Percentiles rank a stretch among this genome's conserved stretches.
Conservation (phyloP, 257 asterid genomes). For the Primulina huaijiensis region DNA sequence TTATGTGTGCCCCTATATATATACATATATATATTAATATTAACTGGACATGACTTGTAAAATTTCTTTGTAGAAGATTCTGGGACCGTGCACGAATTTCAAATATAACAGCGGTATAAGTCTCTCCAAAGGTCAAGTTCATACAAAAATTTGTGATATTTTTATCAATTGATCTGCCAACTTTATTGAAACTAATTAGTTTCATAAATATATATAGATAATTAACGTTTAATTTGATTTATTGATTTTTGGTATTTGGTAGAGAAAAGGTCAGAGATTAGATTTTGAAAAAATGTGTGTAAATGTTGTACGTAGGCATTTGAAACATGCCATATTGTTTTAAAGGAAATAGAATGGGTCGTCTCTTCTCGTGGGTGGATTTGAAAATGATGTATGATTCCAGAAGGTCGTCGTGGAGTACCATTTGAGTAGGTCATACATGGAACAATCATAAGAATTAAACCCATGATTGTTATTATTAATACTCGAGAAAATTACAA, state of each 20-base stretch:
- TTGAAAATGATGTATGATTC: neutral
- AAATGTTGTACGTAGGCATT: no score
- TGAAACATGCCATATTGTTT: no score
- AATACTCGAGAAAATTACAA: no score
- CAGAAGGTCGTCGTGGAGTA: neutral
- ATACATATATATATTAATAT: neutral
- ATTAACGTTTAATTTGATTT: neutral
- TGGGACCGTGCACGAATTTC: slow-evolving; percentile 8
- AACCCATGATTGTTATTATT: no score
- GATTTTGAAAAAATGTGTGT: no score
- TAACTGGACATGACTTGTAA: slow-evolving; percentile 8
- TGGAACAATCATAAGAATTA: no score
- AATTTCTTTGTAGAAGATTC: slow-evolving; percentile 30
- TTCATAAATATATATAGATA: neutral
- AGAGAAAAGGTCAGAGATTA: slow-evolving; percentile 24
- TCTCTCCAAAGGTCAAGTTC: slow-evolving; percentile 3
- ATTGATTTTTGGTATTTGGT: slow-evolving; percentile 24
- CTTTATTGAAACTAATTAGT: neutral
- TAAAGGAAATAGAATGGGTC: neutral
- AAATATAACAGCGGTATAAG: slow-evolving; percentile 4
- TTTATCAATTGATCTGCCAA: neutral
- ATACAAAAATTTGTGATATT: neutral
- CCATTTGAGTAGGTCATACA: no score
- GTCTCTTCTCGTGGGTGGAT: neutral
- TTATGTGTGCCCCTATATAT: neutral